A percentile compares a stretch with the other conserved stretches of the same genome.
Evolutionary conservation across 2,329 filamentous ascomycete genomes (phyloP).

Genomic region (Calonectria hawksworthii): DNA sequence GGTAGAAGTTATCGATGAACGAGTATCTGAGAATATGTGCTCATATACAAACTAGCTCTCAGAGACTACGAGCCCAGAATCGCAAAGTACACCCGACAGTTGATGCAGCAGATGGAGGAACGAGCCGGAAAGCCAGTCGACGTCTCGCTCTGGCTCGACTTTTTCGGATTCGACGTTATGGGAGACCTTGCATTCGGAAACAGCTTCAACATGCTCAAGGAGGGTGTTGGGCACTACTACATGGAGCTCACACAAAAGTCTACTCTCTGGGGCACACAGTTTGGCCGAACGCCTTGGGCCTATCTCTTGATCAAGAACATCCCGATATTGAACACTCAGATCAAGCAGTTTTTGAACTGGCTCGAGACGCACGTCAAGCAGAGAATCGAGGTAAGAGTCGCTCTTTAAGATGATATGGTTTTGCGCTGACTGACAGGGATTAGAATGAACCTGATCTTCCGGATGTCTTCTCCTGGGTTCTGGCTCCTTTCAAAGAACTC

Average conservation of each 20-base stretch:
- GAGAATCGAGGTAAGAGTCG: background rate
- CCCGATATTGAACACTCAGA: background rate
- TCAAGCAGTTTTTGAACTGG: slow-evolving; percentile 5
- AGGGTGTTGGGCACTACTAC: background rate
- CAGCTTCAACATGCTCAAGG: slow-evolving; percentile 52
- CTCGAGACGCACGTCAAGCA: background rate
- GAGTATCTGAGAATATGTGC: background rate
- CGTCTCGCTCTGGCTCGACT: slow-evolving; percentile 18
- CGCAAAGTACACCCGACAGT: slow-evolving; percentile 2
- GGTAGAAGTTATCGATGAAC: background rate
- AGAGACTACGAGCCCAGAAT: slow-evolving; percentile 31
- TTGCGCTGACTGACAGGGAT: background rate
- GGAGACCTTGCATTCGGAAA: slow-evolving; percentile 55
- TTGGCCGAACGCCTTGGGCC: background rate
- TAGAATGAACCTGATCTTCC: slow-evolving; percentile 21
- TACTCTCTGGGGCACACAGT: background rate
- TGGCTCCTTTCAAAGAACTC: slow-evolving; percentile 1
- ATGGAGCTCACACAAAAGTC: slow-evolving; percentile 8
- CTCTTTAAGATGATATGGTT: no score
- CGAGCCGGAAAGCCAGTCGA: background rate
- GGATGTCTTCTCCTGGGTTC: slow-evolving; percentile 20
- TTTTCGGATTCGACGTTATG: slow-evolving; percentile 56
- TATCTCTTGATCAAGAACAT: background rate
- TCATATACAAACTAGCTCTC: background rate
- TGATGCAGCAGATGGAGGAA: background rate